Evolutionary conservation across 345 rosid species (phyloP), one percentile per base, ranked within the genome.

Genomic region (Cardamine occulta): DNA sequence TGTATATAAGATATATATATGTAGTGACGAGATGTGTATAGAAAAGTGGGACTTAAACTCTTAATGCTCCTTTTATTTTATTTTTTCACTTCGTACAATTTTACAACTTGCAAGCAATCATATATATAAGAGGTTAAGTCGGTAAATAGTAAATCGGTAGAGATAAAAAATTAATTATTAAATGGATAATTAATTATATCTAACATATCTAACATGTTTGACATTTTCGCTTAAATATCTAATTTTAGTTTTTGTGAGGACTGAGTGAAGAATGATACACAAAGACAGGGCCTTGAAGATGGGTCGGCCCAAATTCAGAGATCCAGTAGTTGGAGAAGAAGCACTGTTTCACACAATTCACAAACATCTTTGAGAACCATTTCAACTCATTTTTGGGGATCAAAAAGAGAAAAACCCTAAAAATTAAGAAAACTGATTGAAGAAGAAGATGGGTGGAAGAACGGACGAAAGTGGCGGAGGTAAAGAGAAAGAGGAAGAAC

Each of bases 401-500:
- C 80, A 53, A 61, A 68, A 57, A 47, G 23, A n/a, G 19, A 47
- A 24, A 70, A 77, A 64, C 80, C 80, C 80, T 77, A 77, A 68
- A 17, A 3, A 0, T 24, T n/a, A 2, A 40, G 66, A 45, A 12
- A 62, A 2, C 51, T 24, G 69, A 17, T 28, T 24, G 70, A 52
- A 63, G 70, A 59, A 52, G 31, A 52, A 76, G 10, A 79, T 74
- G 81, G 80, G 52, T 51, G 81, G 44, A 15, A 63, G 48, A 14
- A 79, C 73, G 66, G 91, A 79, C 35, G 87, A 73, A 66, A 81
- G 63, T 44, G 73, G 72, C 6, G 56, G 66, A 60, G 68, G 26
- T 18, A 66, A 68, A 79, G 83, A 59, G 73, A 83, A 74, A 77
- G 92, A 86, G 74, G 91, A 86, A 81, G 96, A 95, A 64, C 97